These are phyloP conservation scores for Cryphonectria parasitica DNA, from an alignment of 2,329 filamentous ascomycete species.

Conservation along the genomic window DNA sequence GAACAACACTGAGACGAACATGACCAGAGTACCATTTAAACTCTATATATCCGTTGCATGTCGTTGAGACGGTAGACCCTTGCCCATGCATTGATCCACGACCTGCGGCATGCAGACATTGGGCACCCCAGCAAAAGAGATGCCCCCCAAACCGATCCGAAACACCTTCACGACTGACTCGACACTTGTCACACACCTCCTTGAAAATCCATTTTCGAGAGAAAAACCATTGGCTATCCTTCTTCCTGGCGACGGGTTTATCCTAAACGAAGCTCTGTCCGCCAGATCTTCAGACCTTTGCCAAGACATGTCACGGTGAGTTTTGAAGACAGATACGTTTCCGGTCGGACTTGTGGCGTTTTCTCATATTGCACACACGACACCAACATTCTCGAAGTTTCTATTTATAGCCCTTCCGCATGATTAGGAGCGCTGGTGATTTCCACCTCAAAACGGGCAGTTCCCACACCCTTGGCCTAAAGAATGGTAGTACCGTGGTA, in stretches of 20 bases:
- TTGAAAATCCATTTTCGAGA: neutral
- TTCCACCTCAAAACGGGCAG: neutral
- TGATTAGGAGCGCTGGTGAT: neutral
- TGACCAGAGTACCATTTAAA: neutral
- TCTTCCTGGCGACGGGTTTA: neutral
- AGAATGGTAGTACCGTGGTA: neutral
- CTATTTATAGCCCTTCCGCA: neutral
- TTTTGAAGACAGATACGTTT: neutral
- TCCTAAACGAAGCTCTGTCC: neutral
- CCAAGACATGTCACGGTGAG: neutral
- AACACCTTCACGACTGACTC: conserved; percentile 19
- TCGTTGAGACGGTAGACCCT: neutral
- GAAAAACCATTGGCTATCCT: too few species aligned
- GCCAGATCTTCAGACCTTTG: neutral
- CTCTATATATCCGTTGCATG: neutral
- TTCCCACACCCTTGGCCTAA: neutral
- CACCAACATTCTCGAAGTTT: neutral
- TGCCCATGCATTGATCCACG: conserved; percentile 13
- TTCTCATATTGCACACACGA: neutral
- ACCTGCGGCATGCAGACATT: conserved; percentile 2
- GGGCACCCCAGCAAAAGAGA: neutral
- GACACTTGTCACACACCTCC: neutral
- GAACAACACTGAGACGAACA: neutral
- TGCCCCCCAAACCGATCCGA: conserved; percentile 18
- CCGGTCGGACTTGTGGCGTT: neutral